Conservation (phyloP, 2,329 filamentous ascomycete genomes). For the Monilinia fructigena region DNA sequence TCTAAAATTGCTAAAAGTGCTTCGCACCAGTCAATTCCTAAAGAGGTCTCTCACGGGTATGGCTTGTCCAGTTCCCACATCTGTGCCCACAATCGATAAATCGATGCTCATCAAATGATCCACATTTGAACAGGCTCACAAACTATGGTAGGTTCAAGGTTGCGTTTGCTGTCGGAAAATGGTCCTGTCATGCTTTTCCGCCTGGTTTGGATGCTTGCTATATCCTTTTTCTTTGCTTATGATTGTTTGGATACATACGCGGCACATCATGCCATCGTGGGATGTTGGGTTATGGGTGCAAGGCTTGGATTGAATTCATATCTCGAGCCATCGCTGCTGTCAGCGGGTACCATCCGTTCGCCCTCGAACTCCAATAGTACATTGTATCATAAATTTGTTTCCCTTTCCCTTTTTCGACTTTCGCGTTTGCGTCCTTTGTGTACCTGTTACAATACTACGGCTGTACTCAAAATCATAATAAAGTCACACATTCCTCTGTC, state of each 20-base stretch:
- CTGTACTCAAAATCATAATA: slow-evolving; percentile 13
- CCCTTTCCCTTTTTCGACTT: slow-evolving; percentile 2
- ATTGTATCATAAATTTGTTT: slow-evolving; percentile 7
- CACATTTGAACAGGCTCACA: slow-evolving; percentile 10
- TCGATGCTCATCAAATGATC: background rate
- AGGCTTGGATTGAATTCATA: slow-evolving; percentile 18
- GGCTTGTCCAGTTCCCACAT: slow-evolving; percentile 22
- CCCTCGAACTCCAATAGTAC: background rate
- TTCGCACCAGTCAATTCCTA: slow-evolving; percentile 1
- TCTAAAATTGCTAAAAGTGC: slow-evolving; percentile 6
- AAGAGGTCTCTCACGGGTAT: background rate
- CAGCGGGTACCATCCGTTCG: slow-evolving; percentile 8
- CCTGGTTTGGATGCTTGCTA: background rate
- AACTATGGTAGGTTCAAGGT: background rate
- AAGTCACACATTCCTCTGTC: slow-evolving; percentile 2
- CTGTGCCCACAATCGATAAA: slow-evolving; percentile 18
- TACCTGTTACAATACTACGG: slow-evolving; percentile 2
- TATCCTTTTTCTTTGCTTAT: background rate
- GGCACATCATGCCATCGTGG: slow-evolving; percentile 8
- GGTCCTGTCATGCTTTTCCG: background rate
- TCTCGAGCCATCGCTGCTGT: slow-evolving; percentile 6
- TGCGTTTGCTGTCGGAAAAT: background rate
- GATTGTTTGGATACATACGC: slow-evolving; percentile 10
- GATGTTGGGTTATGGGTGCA: background rate
- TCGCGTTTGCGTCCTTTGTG: slow-evolving; percentile 9